Conservation (phyloP, 2,329 filamentous ascomycete species). For the Trichoderma sp. region DNA sequence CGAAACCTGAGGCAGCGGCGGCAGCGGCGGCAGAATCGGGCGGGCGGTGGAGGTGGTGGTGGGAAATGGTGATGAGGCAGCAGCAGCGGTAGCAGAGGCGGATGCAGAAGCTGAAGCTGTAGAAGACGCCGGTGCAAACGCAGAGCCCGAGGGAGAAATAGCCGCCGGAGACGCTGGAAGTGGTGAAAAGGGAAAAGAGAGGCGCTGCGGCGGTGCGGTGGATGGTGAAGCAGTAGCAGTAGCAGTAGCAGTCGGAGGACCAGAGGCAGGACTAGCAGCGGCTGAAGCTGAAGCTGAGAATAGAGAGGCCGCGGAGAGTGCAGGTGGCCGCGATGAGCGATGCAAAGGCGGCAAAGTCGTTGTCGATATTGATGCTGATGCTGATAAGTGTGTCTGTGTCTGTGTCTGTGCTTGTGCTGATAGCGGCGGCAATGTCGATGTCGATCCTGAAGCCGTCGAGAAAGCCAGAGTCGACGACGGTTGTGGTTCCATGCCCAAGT, state of each 20-base stretch:
- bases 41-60: neutral
- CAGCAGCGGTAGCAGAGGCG: neutral
- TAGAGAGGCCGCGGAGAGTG: neutral
- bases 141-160: neutral
- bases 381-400: neutral
- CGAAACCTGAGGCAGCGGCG: slow-evolving; percentile 11
- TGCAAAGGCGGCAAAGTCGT: neutral
- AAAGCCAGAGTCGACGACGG: neutral
- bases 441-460: neutral
- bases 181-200: neutral
- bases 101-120: neutral
- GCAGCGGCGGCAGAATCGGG: slow-evolving; percentile 21
- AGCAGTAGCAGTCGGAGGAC: neutral
- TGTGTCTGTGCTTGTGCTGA: neutral
- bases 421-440: neutral
- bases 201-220: neutral
- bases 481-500: neutral
- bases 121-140: neutral
- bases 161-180: neutral
- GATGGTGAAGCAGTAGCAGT: neutral
- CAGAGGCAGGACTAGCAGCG: neutral
- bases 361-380: neutral
- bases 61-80: neutral
- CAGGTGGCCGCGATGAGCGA: neutral
- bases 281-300: neutral